Evolutionary conservation across 305 asterid genomes (phyloP), one percentile per base, ranked within the genome.

Genomic region (Striga hermonthica): DNA sequence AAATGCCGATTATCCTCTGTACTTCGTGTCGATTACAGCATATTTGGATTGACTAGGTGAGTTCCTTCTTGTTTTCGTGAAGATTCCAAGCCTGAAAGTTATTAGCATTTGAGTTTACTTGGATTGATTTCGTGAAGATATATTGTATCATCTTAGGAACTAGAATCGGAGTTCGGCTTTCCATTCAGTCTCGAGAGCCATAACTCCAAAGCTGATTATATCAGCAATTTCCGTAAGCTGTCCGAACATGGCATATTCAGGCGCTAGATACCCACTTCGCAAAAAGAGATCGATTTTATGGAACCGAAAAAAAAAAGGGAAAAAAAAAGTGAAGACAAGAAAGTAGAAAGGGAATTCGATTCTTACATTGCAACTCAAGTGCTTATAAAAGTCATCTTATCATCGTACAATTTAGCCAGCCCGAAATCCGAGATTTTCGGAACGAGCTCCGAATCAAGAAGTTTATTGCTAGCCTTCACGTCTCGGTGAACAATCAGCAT

Each of bases 161-260:
- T 86, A 15, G 80, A 3, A 76, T 86, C 90, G 5, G 88, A 77
- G 57, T 88, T 91, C 5, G 86, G 71, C 74, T 96, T 80, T 72
- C 96, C 96, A 16, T 88, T 76, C 64, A 86, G 88, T 72, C 76
- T 91, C 98, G 7, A 91, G 74, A 69, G 90, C 95, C 34, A 83
- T 91, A 35, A 78, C 95, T 58, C 97, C 95, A 15, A 86, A 90
- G 70, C 95, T 82, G 80, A 88, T 88, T 66, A 79, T 80, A 52
- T 91, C 96, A 2, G 88, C 96, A 74, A 86, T 91, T 75, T 91
- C 97, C 1, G 92, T 85, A 44, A 91, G 83, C 64, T 86, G 91
- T 60, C 96, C 97, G 1, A 83, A 89, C 90, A 90, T 80, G 5
- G 95, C 97, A 68, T 90, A 90, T 74, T 90, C 96, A 0, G 97